Evolutionary conservation across 78 protist genomes (phyloP), one percentile per base, ranked within the genome.

Genomic region (Mastigamoeba balamuthi): DNA sequence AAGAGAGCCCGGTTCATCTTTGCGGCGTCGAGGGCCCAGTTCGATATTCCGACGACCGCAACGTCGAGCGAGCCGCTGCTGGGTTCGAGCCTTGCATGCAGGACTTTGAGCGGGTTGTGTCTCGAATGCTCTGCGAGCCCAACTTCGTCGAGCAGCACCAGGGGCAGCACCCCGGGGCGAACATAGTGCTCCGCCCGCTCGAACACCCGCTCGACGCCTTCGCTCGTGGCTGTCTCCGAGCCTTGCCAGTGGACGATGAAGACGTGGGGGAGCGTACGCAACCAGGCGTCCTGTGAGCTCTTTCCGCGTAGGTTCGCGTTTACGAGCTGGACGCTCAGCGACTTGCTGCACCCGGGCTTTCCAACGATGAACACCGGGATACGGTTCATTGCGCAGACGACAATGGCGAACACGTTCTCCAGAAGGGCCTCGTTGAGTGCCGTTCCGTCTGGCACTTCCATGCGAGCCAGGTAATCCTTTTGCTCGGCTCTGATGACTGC

Each of bases 21-120:
- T 73, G 91, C 86, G 30, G 90, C 69, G 53, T 90, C 94, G 25
- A 90, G 71, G 17, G 66, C 48, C 88, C 86, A 90, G 84, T 90
- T 90, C 66, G 77, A 58, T 36, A 90, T 66, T 23, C 94, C 94
- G 30, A 90, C 83, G 40, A 90, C 48, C 0, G 84, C 80, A 23
- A 81, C 63, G 30, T 3, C 1, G n/a, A 39, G 86, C 42, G 27
- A 72, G 30, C 44, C 76, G 6, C 7, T 9, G 17, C 58, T 17
- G 5, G 36, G 36, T 33, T 65, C 69, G 35, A 89, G 84, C n/a
- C 80, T 33, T 27, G 35, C 9, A 66, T 89, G 90, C 7, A 89
- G 77, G 3, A 85, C 86, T 76, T 90, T 90, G 76, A 90, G 90
- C 6, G 94, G 94, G 27, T 39, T 36, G 73, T 67, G 66, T 0